Conservation (phyloP, 129 eudicot species). For the Gnaphalium uliginosum region DNA sequence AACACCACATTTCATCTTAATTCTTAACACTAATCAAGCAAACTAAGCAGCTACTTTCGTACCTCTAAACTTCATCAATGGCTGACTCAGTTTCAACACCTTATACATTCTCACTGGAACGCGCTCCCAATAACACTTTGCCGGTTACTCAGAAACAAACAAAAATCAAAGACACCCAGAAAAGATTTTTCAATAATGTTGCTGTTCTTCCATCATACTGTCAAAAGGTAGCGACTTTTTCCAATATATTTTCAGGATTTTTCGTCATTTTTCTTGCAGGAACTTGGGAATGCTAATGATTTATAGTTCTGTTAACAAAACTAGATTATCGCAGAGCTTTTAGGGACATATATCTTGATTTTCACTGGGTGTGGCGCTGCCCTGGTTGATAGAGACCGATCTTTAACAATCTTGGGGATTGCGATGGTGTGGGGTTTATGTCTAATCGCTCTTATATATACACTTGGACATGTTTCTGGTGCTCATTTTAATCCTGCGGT, state of each 20-base stretch:
- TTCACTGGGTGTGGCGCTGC: slow-evolving; percentile 63
- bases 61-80: slow-evolving; percentile 34
- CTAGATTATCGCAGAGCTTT: slow-evolving; percentile 62
- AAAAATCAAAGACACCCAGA: slow-evolving; percentile 5
- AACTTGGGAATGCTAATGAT: not conserved
- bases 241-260: not conserved
- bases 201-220: slow-evolving; percentile 42
- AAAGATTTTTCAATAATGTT: slow-evolving; percentile 11
- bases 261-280: not conserved
- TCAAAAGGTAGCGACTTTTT: slow-evolving; percentile 38
- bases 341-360: slow-evolving; percentile 60
- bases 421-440: slow-evolving; percentile 61
- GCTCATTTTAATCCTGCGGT: slow-evolving; percentile 74
- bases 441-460: slow-evolving; percentile 47
- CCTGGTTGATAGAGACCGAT: slow-evolving; percentile 47
- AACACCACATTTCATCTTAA: slow-evolving; percentile 18
- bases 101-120: slow-evolving; percentile 34
- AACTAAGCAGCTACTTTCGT: not conserved
- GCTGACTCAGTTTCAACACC: slow-evolving; percentile 39
- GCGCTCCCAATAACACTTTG: slow-evolving; percentile 17
- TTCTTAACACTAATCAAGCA: not conserved
- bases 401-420: slow-evolving; percentile 48
- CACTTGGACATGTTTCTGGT: slow-evolving; percentile 64
- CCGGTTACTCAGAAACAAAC: slow-evolving; percentile 28
- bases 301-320: not conserved